Evolutionary conservation across 257 asterid genomes (phyloP).

Genomic region (Lithospermum erythrorhizon): DNA sequence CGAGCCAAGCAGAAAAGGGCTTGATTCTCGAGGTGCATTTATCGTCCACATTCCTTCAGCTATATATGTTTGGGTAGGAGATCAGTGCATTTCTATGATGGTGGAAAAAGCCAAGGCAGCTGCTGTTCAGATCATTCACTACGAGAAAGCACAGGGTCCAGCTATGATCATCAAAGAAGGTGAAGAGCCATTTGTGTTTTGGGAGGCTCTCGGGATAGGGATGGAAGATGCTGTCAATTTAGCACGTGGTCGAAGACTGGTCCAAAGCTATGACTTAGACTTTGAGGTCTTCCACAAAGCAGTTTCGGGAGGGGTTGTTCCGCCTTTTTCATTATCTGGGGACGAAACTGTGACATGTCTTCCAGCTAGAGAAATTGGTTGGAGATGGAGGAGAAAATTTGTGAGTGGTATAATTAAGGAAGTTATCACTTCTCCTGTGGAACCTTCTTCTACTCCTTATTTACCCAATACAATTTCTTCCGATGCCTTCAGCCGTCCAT

Average conservation of each 20-base stretch:
- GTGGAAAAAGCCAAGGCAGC: conserved; percentile 59
- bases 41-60: conserved; percentile 66
- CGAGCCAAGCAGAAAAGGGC: conserved; percentile 35
- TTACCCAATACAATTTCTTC: too few species aligned
- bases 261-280: conserved; percentile 55
- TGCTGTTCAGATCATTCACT: conserved; percentile 67
- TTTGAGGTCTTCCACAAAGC: conserved; percentile 59
- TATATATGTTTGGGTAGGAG: conserved; percentile 74
- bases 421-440: conserved; percentile 31
- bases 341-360: conserved; percentile 49
- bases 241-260: conserved; percentile 26
- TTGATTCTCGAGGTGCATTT: conserved; percentile 91
- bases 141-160: conserved; percentile 67
- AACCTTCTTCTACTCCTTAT: conserved; percentile 5
- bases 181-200: conserved; percentile 64
- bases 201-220: conserved; percentile 46
- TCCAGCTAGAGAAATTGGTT: conserved; percentile 62
- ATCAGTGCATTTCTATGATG: conserved; percentile 48
- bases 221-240: conserved; percentile 2
- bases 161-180: conserved; percentile 45
- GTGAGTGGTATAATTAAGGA: conserved; percentile 40
- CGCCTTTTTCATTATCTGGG: conserved; percentile 50
- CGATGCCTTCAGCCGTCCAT: too few species aligned
- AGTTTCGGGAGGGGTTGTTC: conserved; percentile 67
- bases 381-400: conserved; percentile 59